phyloP scores from a whole-genome alignment of 306 rosid genomes.

The Ziziphus jujuba region DNA sequence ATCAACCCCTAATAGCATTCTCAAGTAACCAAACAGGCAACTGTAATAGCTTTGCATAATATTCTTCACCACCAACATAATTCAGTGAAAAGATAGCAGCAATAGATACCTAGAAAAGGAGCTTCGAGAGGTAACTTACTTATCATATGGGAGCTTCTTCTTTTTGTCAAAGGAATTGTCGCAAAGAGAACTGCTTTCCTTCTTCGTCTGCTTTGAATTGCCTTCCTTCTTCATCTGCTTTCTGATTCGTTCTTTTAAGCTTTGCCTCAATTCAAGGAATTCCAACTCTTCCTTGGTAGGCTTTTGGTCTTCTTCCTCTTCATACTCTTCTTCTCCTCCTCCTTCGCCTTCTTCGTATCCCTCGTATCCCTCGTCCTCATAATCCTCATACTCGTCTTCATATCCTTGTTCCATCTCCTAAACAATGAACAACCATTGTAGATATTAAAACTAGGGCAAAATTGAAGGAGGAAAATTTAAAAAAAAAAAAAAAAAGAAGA shows the following conservation, averaged over 20 bases:
- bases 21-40: no score
- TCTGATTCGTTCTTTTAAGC: conserved; percentile 62
- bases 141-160: conserved; percentile 62
- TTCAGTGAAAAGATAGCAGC: no score
- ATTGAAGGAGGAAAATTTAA: neutral
- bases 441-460: neutral
- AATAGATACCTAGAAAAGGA: neutral
- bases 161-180: conserved; percentile 37
- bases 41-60: no score
- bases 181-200: conserved; percentile 42
- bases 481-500: no score
- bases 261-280: conserved; percentile 71
- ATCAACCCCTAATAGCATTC: no score
- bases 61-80: no score
- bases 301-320: conserved; percentile 51
- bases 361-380: conserved; percentile 43
- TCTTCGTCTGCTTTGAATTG: conserved; percentile 49
- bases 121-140: conserved; percentile 48
- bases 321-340: conserved; percentile 50
- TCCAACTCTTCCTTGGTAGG: conserved; percentile 70
- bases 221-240: conserved; percentile 56
- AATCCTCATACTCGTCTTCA: conserved; percentile 51
- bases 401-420: conserved; percentile 37
- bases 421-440: neutral
- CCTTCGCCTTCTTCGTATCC: conserved; percentile 54